phyloP scores from a whole-genome alignment of 2,329 filamentous ascomycete species.

The Xylaria arbuscula region DNA sequence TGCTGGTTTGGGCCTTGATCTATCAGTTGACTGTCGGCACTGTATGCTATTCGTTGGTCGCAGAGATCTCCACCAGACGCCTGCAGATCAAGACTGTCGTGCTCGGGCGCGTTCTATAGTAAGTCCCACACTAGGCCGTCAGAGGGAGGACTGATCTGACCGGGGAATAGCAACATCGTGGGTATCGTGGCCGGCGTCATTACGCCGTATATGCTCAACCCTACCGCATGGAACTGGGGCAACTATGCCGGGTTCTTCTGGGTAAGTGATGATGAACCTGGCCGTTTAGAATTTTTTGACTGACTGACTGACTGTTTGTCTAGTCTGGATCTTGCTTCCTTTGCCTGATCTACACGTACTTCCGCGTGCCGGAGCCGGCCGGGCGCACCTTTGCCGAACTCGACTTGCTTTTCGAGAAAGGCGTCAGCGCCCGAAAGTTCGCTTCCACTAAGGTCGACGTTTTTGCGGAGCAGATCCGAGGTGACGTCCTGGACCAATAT shows the following conservation, averaged over 20 bases:
- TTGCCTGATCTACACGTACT: conserved; percentile 84
- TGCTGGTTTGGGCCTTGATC: conserved; percentile 83
- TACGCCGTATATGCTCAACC: conserved; percentile 94
- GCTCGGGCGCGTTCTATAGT: conserved; percentile 81
- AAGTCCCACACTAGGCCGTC: conserved; percentile 43
- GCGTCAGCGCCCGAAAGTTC: conserved; percentile 79
- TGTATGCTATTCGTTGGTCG: conserved; percentile 88
- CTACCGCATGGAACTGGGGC: conserved; percentile 85
- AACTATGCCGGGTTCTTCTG: conserved; percentile 92
- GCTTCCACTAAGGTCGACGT: conserved; percentile 67
- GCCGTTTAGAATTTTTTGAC: conserved; percentile 16
- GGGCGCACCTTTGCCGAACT: conserved; percentile 88
- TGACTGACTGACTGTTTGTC: conserved; percentile 3
- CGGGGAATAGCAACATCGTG: conserved; percentile 72
- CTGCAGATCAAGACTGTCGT: conserved; percentile 94
- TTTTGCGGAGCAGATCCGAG: conserved; percentile 63
- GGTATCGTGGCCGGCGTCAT: conserved; percentile 84
- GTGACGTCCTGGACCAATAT: conserved; percentile 61
- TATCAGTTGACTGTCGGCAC: conserved; percentile 92
- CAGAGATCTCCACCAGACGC: conserved; percentile 83
- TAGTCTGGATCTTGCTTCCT: conserved; percentile 79
- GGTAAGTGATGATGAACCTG: conserved; percentile 54
- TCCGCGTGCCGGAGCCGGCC: conserved; percentile 81
- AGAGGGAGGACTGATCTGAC: conserved; percentile 23
- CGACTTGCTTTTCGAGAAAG: conserved; percentile 83